Percentiles rank a stretch among this genome's conserved stretches.
Evolutionary conservation across 2,329 filamentous ascomycete genomes (phyloP).

Genomic region (Epichloe scottii): DNA sequence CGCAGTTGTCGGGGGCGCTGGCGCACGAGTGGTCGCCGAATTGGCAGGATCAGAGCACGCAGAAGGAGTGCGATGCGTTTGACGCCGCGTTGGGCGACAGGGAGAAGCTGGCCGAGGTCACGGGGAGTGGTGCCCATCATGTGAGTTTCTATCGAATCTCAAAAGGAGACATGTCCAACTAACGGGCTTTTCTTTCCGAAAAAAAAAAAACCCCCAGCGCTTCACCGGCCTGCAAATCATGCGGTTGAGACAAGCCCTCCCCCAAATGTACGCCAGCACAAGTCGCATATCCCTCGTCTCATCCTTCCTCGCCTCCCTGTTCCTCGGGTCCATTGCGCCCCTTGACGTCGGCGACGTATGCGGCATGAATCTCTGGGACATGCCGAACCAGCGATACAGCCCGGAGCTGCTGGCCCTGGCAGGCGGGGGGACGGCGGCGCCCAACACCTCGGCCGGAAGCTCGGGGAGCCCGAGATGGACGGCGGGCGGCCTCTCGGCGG

Average conservation of each 20-base stretch:
- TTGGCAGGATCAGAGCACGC: slow-evolving; percentile 96
- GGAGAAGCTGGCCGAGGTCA: slow-evolving; percentile 60
- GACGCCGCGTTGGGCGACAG: slow-evolving; percentile 57
- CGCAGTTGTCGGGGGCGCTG: slow-evolving; percentile 62
- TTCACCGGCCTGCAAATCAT: slow-evolving; percentile 98
- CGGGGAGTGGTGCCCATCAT: slow-evolving; percentile 90
- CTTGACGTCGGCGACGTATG: slow-evolving; percentile 92
- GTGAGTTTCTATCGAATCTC: slow-evolving; percentile 35
- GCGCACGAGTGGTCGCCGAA: slow-evolving; percentile 84
- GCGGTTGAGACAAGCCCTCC: slow-evolving; percentile 68
- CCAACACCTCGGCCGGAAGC: slow-evolving; percentile 56
- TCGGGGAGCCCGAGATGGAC: slow-evolving; percentile 69
- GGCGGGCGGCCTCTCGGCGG: slow-evolving; percentile 67
- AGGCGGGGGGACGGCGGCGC: slow-evolving; percentile 53
- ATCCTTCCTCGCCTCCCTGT: slow-evolving; percentile 83
- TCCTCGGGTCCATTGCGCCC: slow-evolving; percentile 74
- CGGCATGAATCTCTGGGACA: slow-evolving; percentile 95
- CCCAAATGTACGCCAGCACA: slow-evolving; percentile 69
- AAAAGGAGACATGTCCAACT: too few species aligned
- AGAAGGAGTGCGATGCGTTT: slow-evolving; percentile 81
- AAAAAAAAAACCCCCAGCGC: slow-evolving; percentile 37
- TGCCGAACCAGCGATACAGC: slow-evolving; percentile 60
- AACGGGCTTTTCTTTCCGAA: not conserved
- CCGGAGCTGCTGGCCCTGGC: slow-evolving; percentile 63
- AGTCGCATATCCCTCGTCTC: slow-evolving; percentile 85